Base-by-base conservation (phyloP, 257 asterid genomes). In the Nicotiana obtusifolia region DNA sequence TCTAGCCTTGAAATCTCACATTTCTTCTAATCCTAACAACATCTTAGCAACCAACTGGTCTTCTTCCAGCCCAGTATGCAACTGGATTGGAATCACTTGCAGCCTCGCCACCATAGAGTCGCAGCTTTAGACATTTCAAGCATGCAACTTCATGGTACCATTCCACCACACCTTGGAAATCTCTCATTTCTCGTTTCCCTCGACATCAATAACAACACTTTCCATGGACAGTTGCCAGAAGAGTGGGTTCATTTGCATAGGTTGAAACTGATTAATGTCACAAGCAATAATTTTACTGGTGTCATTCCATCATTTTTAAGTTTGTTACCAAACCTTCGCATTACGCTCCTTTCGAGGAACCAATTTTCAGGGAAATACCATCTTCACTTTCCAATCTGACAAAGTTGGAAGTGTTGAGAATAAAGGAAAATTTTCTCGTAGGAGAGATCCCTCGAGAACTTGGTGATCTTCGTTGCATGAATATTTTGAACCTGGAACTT, bases 391-490 rank as follows among this genome's bases (percentile, higher is more conserved):
- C 68, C 19, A 62, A 62, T 62, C 35, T 62, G 11, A 62, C 68
- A 62, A 62, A 24, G 68, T 19, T 62, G 35, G 9, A 24, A 13
- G 17, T 10, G 35, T 62, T 62, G 35, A 24, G 35, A 1, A 24
- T 62, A 31, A 22, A 4, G 5, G 7, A 7, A 24, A 62, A 62
- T 24, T 13, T 24, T 24, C 68, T 62, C 3, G 5, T 33, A 68
- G 49, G 57, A n/a, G 26, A 20, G 30, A 69, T 82, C 20, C 89
- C 89, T 4, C 80, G 64, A 78, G 83, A 86, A 78, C 41, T 77
- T 10, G 69, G 85, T 54, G 49, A 62, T 28, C 82, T 82, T 76
- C 3, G 76, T 7, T 20, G 62, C 4, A 57, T 84, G 78, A 37
- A 60, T 41, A 10, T 1, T 8, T 59, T 86, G 1, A 10, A 37